Evolutionary conservation across 2,329 filamentous ascomycete species (phyloP), one percentile per base, ranked within the genome.

Genomic region (Arthrinium puccinioides): DNA sequence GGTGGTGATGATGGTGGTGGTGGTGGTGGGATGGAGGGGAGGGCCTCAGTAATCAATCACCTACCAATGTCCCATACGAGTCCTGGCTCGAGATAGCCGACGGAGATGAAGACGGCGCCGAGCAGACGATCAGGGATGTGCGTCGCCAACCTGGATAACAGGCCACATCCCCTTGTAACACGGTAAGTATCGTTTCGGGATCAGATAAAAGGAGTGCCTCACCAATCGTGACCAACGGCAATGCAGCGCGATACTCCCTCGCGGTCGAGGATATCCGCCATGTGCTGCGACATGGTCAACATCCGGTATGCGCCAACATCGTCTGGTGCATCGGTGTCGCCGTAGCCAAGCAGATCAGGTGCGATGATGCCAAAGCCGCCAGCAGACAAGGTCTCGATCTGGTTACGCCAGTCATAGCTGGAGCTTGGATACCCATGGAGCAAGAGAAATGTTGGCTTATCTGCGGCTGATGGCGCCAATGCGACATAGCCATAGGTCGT

Each of bases 341-440:
- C 62, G 28, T 57, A 64, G 2, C 62, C 62, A 3, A 65, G 53
- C 1, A 69, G 48, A 40, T 72, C 67, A 0, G 57, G 59, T 0
- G 55, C 66, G 0, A 72, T 31, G 9, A 70, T 47, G 0, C 68
- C 67, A 37, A 68, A 64, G 1, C 64, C 66, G 2, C 40, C 21
- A 0, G 50, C 36, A 1, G 51, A 42, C 35, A 70, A 59, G 37
- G 57, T 41, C 0, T 33, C 21, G 4, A 66, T 50, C 38, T 69
- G 36, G 21, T 46, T 21, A 16, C 37, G 34, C 47, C 44, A 48
- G 35, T 41, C 35, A 37, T 44, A 42, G 25, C 43, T 29, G 6
- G 44, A 42, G 31, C 38, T 41, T 2, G 47, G 47, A n/a, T 40
- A 43, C 14, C 47, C 47, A 25, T 49, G 47, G 14, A 49, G 44